Conservation (phyloP, 345 rosid species). For the Arabidopsis arenosa region DNA sequence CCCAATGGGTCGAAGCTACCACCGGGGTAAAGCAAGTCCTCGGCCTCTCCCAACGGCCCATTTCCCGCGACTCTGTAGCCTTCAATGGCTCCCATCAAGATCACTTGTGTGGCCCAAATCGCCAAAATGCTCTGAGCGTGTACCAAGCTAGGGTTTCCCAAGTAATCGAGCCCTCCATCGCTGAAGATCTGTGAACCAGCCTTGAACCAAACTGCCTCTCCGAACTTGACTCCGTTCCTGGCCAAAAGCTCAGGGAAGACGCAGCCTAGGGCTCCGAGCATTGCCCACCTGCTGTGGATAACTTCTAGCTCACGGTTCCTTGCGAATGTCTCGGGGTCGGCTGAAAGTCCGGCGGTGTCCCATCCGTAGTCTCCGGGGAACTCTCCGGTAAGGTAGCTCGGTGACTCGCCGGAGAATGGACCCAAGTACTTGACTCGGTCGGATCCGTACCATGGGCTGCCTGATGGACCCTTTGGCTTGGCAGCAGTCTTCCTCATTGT, state of each 20-base stretch:
- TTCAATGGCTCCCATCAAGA: slow-evolving; percentile 85
- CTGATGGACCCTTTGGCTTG: slow-evolving; percentile 52
- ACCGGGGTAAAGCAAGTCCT: slow-evolving; percentile 56
- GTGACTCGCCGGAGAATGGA: slow-evolving; percentile 65
- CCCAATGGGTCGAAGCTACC: slow-evolving; percentile 62
- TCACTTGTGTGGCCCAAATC: slow-evolving; percentile 81
- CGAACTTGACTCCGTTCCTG: slow-evolving; percentile 78
- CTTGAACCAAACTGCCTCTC: slow-evolving; percentile 91
- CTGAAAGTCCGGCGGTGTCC: slow-evolving; percentile 62
- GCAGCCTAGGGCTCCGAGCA: slow-evolving; percentile 62
- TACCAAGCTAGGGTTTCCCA: slow-evolving; percentile 83
- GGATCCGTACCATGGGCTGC: slow-evolving; percentile 76
- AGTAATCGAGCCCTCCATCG: slow-evolving; percentile 81
- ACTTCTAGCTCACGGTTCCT: slow-evolving; percentile 61
- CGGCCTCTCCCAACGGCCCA: slow-evolving; percentile 57
- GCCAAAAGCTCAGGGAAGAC: slow-evolving; percentile 62
- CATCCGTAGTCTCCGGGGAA: slow-evolving; percentile 70
- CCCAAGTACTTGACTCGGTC: slow-evolving; percentile 87
- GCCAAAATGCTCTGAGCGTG: slow-evolving; percentile 86
- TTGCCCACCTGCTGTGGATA: slow-evolving; percentile 59
- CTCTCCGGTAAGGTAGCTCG: slow-evolving; percentile 76
- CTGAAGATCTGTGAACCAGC: slow-evolving; percentile 86
- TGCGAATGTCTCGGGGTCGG: slow-evolving; percentile 65
- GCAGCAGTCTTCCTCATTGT: slow-evolving; percentile 58
- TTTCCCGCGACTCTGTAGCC: slow-evolving; percentile 74